A percentile compares a stretch with the other conserved stretches of the same genome.
phyloP scores from a whole-genome alignment of 1,284 basidiomycete species.

The Porodaedalea pini region DNA sequence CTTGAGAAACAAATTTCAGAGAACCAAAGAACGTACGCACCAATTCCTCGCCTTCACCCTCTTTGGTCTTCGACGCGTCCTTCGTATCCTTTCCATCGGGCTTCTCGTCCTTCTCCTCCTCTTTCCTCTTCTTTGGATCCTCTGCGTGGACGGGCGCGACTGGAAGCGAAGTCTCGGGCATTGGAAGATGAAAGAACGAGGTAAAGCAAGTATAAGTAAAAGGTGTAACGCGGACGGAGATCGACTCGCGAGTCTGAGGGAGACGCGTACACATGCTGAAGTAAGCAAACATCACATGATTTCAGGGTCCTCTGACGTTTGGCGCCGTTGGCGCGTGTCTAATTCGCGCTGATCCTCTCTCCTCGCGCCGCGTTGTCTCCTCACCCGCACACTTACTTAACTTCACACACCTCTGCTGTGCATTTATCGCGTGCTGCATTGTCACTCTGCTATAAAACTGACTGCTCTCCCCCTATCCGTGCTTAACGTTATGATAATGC shows the following conservation, averaged over 20 bases:
- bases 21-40: constrained; percentile 43
- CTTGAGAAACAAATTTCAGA: neutral
- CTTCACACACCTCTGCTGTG: no score
- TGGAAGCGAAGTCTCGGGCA: constrained; percentile 16
- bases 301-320: neutral
- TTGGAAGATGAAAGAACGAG: neutral
- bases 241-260: constrained; percentile 2
- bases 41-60: constrained; percentile 76
- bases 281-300: constrained; percentile 5
- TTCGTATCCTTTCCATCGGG: constrained; percentile 40
- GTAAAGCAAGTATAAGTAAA: neutral
- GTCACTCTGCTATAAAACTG: no score
- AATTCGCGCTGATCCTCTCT: neutral
- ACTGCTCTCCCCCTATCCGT: no score
- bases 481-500: neutral
- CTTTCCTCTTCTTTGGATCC: constrained; percentile 71
- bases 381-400: no score
- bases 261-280: constrained; percentile 16
- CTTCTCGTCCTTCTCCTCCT: constrained; percentile 39
- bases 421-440: no score
- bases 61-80: constrained; percentile 42
- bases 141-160: constrained; percentile 52
- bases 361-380: neutral
- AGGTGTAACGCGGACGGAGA: neutral
- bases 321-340: neutral